Base-by-base conservation (phyloP, 352 stramenopile species). In the Phytophthora foliorum region DNA sequence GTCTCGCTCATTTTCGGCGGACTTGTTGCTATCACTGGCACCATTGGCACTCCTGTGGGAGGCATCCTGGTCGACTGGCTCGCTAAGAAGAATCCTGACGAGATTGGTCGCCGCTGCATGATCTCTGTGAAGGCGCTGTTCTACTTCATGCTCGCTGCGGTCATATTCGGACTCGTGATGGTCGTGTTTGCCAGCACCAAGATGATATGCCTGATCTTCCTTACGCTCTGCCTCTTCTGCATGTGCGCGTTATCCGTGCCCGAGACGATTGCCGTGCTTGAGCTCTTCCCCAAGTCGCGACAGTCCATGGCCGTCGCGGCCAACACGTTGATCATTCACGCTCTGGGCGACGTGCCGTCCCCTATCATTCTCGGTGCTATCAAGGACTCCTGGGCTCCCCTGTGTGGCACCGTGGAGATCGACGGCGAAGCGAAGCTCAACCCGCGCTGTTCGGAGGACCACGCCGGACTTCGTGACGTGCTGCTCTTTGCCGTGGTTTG, bases 271-370 rank as follows among this genome's bases (percentile, higher is more conserved):
- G 85, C 82, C 14, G 81, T 97, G 27, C 92, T 99, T 58, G 80
- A 98, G 46, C 79, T 93, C 2, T 97, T 98, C 52, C 86, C 94
- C 10, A 80, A 86, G 63, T 89, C 80, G 19, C 85, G 93, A 45
- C 88, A 94, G 29, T 80, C 94, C 0, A 97, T 99, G 80, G 91
- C 92, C 22, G 84, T 98, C 51, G 94, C 90, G 1, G 84, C 97
- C 32, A 97, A 97, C 75, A 97, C 88, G 44, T 71, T 99, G 8
- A 66, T 97, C 31, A 96, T 98, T 54, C 97, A 99, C 78, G 77
- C 88, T 10, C 75, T 99, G 11, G 97, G 97, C 7, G 97, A 99
- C 75, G 97, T 99, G 13, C 96, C 97, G 22, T 93, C 91, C 16
- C 97, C 97, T 3, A 92, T 98, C 44, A 82, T 98, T 44, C 74